Conservation (phyloP, 345 rosid genomes). For the Balakata baccata region DNA sequence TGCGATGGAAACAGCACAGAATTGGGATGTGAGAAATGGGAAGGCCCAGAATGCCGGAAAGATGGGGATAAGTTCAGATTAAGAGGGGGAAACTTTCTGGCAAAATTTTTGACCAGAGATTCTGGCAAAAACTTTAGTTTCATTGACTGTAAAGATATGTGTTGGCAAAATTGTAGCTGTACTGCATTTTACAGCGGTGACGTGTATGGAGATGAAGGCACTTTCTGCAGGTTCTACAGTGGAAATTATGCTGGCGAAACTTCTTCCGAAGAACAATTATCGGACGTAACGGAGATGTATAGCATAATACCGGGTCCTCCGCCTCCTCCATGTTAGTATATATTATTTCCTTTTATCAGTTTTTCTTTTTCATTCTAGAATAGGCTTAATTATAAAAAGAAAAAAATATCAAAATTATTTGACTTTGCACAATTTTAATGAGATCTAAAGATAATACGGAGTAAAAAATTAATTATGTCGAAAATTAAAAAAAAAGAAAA, state of each 20-base stretch:
- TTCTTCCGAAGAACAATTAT: too few relatives aligned
- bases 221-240: not conserved
- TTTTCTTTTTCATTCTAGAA: too few relatives aligned
- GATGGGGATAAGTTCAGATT: not conserved
- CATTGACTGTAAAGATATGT: slow-evolving; percentile 10
- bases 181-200: not conserved
- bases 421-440: too few relatives aligned
- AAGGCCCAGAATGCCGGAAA: not conserved
- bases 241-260: not conserved
- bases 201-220: too few relatives aligned
- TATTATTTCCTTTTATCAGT: too few relatives aligned
- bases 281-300: not conserved
- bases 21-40: slow-evolving; percentile 10
- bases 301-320: slow-evolving; percentile 1
- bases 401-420: too few relatives aligned
- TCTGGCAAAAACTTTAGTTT: not conserved
- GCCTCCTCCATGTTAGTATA: not conserved
- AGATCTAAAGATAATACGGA: too few relatives aligned
- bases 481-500: too few relatives aligned
- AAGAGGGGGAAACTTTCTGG: not conserved
- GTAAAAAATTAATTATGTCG: too few relatives aligned
- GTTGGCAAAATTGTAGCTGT: slow-evolving; percentile 10
- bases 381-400: too few relatives aligned
- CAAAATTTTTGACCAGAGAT: too few relatives aligned
- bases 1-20: slow-evolving; percentile 9